phyloP scores from a whole-genome alignment of 2,329 filamentous ascomycete species.

The Clathrospora elynae region DNA sequence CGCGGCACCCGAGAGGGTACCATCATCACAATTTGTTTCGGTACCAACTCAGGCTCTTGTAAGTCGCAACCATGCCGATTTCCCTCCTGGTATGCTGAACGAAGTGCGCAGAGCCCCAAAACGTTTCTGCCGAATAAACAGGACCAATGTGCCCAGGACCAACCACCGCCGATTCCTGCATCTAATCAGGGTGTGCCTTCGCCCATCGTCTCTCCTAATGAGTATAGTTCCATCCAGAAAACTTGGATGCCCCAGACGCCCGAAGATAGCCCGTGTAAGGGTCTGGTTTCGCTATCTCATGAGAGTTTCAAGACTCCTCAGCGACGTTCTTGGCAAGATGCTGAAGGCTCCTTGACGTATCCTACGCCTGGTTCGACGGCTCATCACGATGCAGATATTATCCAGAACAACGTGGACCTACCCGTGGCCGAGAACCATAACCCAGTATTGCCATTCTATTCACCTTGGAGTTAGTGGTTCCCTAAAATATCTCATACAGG shows the following conservation, averaged over 20 bases:
- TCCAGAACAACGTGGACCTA: neutral
- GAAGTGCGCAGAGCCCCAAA: neutral
- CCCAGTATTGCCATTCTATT: too few species aligned
- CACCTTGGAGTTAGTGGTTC: too few species aligned
- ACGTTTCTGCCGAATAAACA: neutral
- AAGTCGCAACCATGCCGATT: too few species aligned
- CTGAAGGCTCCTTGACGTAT: neutral
- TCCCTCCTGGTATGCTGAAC: too few species aligned
- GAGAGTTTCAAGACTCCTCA: neutral
- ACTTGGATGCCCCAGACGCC: neutral
- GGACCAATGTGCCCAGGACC: constrained; percentile 4
- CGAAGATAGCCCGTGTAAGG: neutral
- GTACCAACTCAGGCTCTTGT: too few species aligned
- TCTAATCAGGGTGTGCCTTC: constrained; percentile 2
- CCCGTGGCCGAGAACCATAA: too few species aligned
- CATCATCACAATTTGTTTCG: too few species aligned
- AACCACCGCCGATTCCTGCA: neutral
- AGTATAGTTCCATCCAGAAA: neutral
- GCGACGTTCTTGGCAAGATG: neutral
- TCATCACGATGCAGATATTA: neutral
- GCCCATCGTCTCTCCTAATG: neutral
- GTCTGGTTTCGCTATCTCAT: neutral
- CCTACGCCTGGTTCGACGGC: constrained; percentile 3
- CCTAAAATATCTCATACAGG: too few species aligned
- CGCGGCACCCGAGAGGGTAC: too few species aligned